These are phyloP conservation scores for Cyclotella choctawhatcheeana DNA, from an alignment of 108 stramenopile species.

Conservation along the genomic window DNA sequence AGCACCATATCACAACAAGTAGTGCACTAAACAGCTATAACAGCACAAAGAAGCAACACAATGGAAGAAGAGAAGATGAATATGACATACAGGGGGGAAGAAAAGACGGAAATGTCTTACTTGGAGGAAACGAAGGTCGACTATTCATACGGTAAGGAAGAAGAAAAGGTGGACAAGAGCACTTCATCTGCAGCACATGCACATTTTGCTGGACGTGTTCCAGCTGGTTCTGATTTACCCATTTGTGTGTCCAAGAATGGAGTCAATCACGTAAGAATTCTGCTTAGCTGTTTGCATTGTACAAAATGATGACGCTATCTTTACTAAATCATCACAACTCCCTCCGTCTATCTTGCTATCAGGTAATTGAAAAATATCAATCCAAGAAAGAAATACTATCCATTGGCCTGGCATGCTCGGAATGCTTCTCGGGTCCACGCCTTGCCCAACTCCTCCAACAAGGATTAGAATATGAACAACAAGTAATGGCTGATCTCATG, in stretches of 20 bases:
- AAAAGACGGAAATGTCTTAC: not conserved
- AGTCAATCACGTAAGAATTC: conserved; percentile 22
- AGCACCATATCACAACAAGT: not conserved
- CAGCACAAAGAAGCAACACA: not conserved
- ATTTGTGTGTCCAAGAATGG: conserved; percentile 42
- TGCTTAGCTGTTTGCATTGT: not conserved
- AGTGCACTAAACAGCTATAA: not conserved
- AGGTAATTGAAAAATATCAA: conserved; percentile 41
- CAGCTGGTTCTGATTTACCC: conserved; percentile 15
- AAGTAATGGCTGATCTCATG: conserved; percentile 47
- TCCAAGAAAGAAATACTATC: conserved; percentile 49
- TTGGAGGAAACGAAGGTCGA: not conserved
- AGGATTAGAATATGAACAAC: conserved; percentile 57
- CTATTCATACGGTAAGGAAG: not conserved
- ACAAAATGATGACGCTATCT: not conserved
- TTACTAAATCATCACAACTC: not conserved
- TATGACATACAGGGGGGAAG: not conserved
- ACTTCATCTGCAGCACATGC: conserved; percentile 8
- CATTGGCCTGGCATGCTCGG: conserved; percentile 60
- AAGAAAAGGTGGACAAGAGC: not conserved
- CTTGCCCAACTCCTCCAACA: conserved; percentile 42
- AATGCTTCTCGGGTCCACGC: conserved; percentile 58
- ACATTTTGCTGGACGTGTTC: conserved; percentile 29
- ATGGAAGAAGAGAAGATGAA: not conserved
- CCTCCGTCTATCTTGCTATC: not conserved